These are phyloP conservation scores for Primulina tabacum DNA, from an alignment of 257 asterid species.

Conservation along the genomic window DNA sequence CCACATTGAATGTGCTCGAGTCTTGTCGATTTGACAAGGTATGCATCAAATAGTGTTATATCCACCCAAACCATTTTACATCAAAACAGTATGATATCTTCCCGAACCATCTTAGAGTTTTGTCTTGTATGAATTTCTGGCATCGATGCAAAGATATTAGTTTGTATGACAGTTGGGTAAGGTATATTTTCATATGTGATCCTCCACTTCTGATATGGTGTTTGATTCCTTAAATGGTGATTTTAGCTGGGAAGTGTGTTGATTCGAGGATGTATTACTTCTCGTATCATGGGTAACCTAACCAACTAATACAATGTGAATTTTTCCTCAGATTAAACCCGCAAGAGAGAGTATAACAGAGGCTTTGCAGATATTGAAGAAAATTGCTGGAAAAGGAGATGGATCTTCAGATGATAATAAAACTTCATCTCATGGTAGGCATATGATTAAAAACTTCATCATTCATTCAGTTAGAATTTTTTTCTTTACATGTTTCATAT, in stretches of 20 bases:
- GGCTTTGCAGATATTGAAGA: slow-evolving; percentile 98
- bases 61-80: background rate
- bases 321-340: slow-evolving; percentile 69
- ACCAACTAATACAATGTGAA: slow-evolving; percentile 14
- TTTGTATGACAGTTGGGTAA: slow-evolving; percentile 17
- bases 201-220: slow-evolving; percentile 11
- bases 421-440: slow-evolving; percentile 63
- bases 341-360: slow-evolving; percentile 88
- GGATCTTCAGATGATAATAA: slow-evolving; percentile 69
- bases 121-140: background rate
- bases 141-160: slow-evolving; percentile 1
- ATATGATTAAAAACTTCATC: slow-evolving; percentile 12
- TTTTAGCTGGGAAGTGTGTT: slow-evolving; percentile 18
- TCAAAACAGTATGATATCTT: background rate
- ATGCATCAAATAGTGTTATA: slow-evolving; percentile 14
- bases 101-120: background rate
- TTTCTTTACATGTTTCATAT: slow-evolving; percentile 24
- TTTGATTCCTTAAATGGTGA: slow-evolving; percentile 11
- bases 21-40: slow-evolving; percentile 97
- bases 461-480: slow-evolving; percentile 6
- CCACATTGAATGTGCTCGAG: slow-evolving; percentile 75
- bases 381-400: slow-evolving; percentile 81
- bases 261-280: slow-evolving; percentile 6
- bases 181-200: slow-evolving; percentile 9
- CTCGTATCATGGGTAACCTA: slow-evolving; percentile 8